phyloP scores from a whole-genome alignment of 345 rosid genomes.

The Hibiscus mutabilis region DNA sequence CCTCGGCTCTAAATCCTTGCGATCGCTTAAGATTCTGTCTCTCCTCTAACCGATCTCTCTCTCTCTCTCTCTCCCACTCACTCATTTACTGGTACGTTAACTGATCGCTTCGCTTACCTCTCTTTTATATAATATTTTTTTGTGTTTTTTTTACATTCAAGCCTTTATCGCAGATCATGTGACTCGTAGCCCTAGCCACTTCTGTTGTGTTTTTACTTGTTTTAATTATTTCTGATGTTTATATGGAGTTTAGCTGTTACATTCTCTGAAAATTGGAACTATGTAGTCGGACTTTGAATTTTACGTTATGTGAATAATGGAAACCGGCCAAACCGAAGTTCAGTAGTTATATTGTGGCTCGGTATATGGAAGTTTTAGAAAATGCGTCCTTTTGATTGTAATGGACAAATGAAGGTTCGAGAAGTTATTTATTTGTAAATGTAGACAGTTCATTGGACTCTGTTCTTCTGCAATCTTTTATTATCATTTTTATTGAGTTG shows the following conservation, averaged over 20 bases:
- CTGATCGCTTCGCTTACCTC: slow-evolving; percentile 21
- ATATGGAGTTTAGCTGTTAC: slow-evolving; percentile 9
- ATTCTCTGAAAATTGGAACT: not conserved
- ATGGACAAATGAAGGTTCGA: not conserved
- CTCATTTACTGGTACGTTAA: slow-evolving; percentile 30
- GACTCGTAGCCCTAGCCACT: not conserved
- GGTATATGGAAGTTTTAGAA: not conserved
- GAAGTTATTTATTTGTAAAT: not conserved
- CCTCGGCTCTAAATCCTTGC: slow-evolving; percentile 14
- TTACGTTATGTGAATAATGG: not conserved
- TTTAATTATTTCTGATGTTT: not conserved
- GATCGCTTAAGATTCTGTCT: slow-evolving; percentile 26
- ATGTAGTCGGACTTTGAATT: not conserved
- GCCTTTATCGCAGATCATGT: slow-evolving; percentile 19
- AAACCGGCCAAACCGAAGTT: not conserved
- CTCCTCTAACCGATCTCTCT: slow-evolving; percentile 21
- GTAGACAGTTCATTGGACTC: not conserved
- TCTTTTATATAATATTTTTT: not conserved
- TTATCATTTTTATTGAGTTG: not conserved
- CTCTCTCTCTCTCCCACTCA: slow-evolving; percentile 20
- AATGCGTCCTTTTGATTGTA: not conserved
- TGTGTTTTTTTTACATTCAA: slow-evolving; percentile 5
- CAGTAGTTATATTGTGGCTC: slow-evolving; percentile 1
- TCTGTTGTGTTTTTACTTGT: not conserved
- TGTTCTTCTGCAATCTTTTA: not conserved